A percentile compares a stretch with the other conserved stretches of the same genome.
Evolutionary conservation across 2,329 filamentous ascomycete genomes (phyloP).

Genomic region (Alternaria incomplexa): DNA sequence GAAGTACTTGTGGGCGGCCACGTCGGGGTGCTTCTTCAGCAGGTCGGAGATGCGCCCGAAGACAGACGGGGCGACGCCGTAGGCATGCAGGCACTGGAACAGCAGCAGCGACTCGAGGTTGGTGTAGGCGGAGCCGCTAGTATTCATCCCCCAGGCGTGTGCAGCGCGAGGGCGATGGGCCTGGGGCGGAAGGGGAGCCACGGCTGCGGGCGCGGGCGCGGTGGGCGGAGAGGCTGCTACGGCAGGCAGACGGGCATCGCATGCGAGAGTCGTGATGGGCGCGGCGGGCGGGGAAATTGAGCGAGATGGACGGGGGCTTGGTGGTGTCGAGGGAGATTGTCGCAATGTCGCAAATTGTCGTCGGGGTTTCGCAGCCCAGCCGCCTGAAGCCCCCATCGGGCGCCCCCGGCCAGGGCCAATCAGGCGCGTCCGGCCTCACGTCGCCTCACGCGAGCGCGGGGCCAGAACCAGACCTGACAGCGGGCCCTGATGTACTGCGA

Average conservation of each 20-base stretch:
- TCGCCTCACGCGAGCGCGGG: conserved; percentile 8
- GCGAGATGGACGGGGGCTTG: conserved; percentile 25
- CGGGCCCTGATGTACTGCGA: neutral
- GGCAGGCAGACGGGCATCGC: conserved; percentile 32
- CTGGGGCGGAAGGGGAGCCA: conserved; percentile 45
- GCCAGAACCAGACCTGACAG: neutral
- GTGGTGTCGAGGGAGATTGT: conserved; percentile 15
- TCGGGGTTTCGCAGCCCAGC: conserved; percentile 11
- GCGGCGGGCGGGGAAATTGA: conserved; percentile 15
- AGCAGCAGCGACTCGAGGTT: conserved; percentile 85
- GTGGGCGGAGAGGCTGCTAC: conserved; percentile 30
- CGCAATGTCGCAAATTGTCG: conserved; percentile 13
- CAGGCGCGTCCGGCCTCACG: conserved; percentile 5
- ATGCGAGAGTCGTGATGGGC: conserved; percentile 18
- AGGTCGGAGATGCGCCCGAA: conserved; percentile 76
- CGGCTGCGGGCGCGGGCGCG: conserved; percentile 31
- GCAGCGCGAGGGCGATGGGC: conserved; percentile 38
- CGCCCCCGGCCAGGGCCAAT: conserved; percentile 7
- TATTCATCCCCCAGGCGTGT: conserved; percentile 59
- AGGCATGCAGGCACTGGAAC: conserved; percentile 76
- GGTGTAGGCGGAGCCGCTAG: conserved; percentile 71
- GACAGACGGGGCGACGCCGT: conserved; percentile 68
- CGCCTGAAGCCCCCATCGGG: neutral
- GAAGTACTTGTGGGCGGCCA: conserved; percentile 73
- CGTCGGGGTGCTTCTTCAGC: conserved; percentile 74